Base-by-base conservation (phyloP, 148 eudicot species). In the Rhododendron ferrugineum region DNA sequence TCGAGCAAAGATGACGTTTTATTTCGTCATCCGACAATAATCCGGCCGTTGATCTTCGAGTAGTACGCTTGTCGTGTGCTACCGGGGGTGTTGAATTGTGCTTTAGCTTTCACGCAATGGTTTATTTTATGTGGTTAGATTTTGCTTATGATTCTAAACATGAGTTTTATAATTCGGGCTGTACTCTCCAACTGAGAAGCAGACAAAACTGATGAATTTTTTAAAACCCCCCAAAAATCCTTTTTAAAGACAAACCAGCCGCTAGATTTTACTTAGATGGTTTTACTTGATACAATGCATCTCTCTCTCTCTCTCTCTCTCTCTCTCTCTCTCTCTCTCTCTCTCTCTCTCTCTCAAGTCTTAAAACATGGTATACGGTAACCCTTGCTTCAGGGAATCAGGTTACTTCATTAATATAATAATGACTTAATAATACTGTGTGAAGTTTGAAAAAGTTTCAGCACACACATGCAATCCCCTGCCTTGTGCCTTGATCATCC, bases 181-280 rank as follows among this genome's bases (percentile, higher is more conserved):
- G 52, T 52, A 26, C 28, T 79, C 50, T 79, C 23, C 50, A 49
- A 47, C 82, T 79, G n/a, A 28, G 82, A 79, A 79, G 4, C 82
- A 47, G 82, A 79, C 62, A 79, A 79, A 79, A 26, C 40, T 50
- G 82, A 40, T 50, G 37, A 79, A 79, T 79, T 70, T 13, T 70
- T 70, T 70, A 28, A 28, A 13, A 1, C 22, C 60, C 58, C 60
- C 60, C 60, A 64, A 26, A 23, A 64, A 1, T 37, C 32, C 32
- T 11, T 66, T 66, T 26, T 4, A 0, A 26, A 66, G 32, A 66
- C 72, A 26, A 66, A 26, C 34, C 72, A 11, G 32, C 72, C 72
- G 72, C 72, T 66, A 26, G 30, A 62, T 66, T 66, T 66, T 66
- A 66, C 32, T 26, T 3, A 11, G 32, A 66, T 66, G 72, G 15